Base-by-base conservation (phyloP, 73 alveolate species). In the Tetrahymena thermophila region DNA sequence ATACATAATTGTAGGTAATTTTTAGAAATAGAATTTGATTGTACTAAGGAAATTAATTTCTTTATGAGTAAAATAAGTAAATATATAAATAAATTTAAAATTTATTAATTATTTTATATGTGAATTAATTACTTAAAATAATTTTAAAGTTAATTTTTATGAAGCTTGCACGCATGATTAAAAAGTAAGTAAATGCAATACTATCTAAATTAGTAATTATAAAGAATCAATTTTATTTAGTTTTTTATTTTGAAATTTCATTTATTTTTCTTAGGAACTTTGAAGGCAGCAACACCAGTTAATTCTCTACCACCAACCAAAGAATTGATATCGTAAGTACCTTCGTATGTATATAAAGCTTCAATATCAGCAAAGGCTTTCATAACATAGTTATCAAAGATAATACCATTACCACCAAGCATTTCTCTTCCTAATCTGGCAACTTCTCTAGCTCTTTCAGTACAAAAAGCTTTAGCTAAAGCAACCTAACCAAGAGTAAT, bases 361-460 rank as follows among this genome's bases (percentile, higher is more conserved):
- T 98, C 99, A n/a, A 96, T 96, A 96, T 98, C 99, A 83, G 96
- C 85, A 19, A 98, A 16, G 25, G 96, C 96, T 95, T 96, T 98
- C 96, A 98, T 98, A 4, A 96, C 98, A 57, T 95, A 94, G 96
- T 96, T 96, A 44, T 98, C 99, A 23, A 96, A 93, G 1, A 98
- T 31, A 35, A 98, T 97, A 14, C 99, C 99, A 96, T 98, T 96
- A 42, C 99, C 99, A 11, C 99, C 99, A 28, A 95, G 50, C 95
- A 97, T 94, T 93, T 98, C 99, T 95, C 99, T 96, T 35, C 99
- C 98, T 83, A 95, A 55, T 38, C 97, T 58, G 34, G 94, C 95
- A n/a, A 96, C 98, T 84, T 97, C 98, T 93, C 99, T 97, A 28
- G 97, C 96, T 85, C 58, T 43, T 35, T 94, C 94, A 13, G 99